Evolutionary conservation across 192 early-diverging fungal species (phyloP).

Genomic region (Coemansia sp.): DNA sequence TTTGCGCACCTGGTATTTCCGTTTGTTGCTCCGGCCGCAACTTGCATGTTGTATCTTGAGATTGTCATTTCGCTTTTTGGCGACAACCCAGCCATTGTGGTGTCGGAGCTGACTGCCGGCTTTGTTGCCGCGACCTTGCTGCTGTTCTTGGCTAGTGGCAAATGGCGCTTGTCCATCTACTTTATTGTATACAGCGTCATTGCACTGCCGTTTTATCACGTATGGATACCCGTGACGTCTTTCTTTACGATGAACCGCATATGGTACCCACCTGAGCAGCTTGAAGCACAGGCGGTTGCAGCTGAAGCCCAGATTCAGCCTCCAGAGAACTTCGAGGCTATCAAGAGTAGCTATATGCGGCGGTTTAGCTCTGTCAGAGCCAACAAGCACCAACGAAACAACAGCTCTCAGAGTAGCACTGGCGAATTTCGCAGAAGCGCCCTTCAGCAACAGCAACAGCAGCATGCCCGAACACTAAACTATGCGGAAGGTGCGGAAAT

Average conservation of each 20-base stretch:
- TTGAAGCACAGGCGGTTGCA: slow-evolving; percentile 23
- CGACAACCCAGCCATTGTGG: slow-evolving; percentile 50
- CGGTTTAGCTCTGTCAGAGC: slow-evolving; percentile 16
- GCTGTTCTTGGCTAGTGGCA: slow-evolving; percentile 25
- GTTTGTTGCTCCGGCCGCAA: slow-evolving; percentile 39
- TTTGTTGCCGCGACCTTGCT: slow-evolving; percentile 39
- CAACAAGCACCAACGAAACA: slow-evolving; percentile 6
- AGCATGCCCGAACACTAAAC: neutral
- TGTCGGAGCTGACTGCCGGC: slow-evolving; percentile 50
- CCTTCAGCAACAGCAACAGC: neutral
- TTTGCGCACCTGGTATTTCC: slow-evolving; percentile 40
- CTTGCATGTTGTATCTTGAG: slow-evolving; percentile 56
- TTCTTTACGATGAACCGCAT: slow-evolving; percentile 55
- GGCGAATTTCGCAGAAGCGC: neutral
- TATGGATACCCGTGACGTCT: slow-evolving; percentile 51
- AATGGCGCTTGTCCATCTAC: slow-evolving; percentile 33
- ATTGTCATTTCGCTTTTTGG: slow-evolving; percentile 51
- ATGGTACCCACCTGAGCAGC: slow-evolving; percentile 43
- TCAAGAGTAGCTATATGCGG: slow-evolving; percentile 41
- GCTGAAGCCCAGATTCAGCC: slow-evolving; percentile 31
- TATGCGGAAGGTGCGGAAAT: neutral
- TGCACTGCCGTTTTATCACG: slow-evolving; percentile 45
- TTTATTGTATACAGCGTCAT: slow-evolving; percentile 48
- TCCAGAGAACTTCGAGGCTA: slow-evolving; percentile 43
- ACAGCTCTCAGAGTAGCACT: slow-evolving; percentile 23